phyloP scores from a whole-genome alignment of 805 yeast species.

The Kodamaea kakaduensis region DNA sequence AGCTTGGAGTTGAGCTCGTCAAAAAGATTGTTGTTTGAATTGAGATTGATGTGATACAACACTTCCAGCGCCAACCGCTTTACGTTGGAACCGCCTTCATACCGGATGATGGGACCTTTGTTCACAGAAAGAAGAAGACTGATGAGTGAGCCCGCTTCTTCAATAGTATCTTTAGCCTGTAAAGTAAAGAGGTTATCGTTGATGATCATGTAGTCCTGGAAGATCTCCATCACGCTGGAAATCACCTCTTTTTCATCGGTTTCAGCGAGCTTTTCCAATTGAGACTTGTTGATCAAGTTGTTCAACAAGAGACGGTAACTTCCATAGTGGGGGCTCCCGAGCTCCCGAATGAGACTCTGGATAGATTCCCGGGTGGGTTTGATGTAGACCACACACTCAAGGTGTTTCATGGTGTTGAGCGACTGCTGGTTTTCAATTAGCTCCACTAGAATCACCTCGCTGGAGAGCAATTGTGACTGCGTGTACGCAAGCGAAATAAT shows the following conservation, averaged over 20 bases:
- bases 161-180: constrained; percentile 26
- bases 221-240: constrained; percentile 71
- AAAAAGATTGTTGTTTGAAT: constrained; percentile 56
- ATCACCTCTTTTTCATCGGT: constrained; percentile 84
- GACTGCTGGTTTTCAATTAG: constrained; percentile 51
- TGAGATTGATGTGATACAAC: constrained; percentile 50
- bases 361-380: constrained; percentile 69
- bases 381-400: constrained; percentile 75
- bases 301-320: constrained; percentile 75
- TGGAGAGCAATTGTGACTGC: constrained; percentile 75
- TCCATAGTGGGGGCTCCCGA: constrained; percentile 74
- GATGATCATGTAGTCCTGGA: constrained; percentile 75
- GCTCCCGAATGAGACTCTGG: constrained; percentile 56
- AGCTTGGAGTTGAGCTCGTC: constrained; percentile 53
- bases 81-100: constrained; percentile 64
- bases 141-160: constrained; percentile 37
- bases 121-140: constrained; percentile 70
- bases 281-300: constrained; percentile 69
- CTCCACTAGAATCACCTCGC: constrained; percentile 84
- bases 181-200: constrained; percentile 59
- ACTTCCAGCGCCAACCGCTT: constrained; percentile 67
- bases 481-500: constrained; percentile 86
- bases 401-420: constrained; percentile 59
- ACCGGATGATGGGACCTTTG: constrained; percentile 73
- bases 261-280: constrained; percentile 84